These are phyloP conservation scores for Elsinoe ampelina DNA, from an alignment of 2,329 filamentous ascomycete genomes.

Conservation along the genomic window DNA sequence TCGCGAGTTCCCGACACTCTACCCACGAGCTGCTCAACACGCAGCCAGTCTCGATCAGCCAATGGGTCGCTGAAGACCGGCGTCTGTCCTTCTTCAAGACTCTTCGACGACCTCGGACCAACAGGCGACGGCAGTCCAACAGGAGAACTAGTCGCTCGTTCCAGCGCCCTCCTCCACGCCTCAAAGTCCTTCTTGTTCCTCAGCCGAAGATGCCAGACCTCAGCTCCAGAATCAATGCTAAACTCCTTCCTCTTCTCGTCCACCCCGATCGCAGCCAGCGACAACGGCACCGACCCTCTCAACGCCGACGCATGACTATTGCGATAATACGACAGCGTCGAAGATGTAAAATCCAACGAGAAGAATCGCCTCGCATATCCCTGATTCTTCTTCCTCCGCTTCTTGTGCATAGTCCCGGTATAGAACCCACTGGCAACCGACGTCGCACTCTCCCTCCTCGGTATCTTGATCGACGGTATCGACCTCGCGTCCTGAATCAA, in stretches of 20 bases:
- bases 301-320: slow-evolving; percentile 87
- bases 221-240: slow-evolving; percentile 90
- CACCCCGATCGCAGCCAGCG: slow-evolving; percentile 79
- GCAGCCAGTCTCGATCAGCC: slow-evolving; percentile 78
- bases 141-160: slow-evolving; percentile 60
- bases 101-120: neutral
- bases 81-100: slow-evolving; percentile 4
- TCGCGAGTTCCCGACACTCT: slow-evolving; percentile 81
- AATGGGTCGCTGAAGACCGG: slow-evolving; percentile 30
- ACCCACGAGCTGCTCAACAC: slow-evolving; percentile 76
- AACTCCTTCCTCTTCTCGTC: slow-evolving; percentile 86
- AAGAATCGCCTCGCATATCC: slow-evolving; percentile 91
- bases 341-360: slow-evolving; percentile 87
- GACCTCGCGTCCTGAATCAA: slow-evolving; percentile 31
- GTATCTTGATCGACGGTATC: slow-evolving; percentile 28
- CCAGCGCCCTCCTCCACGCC: slow-evolving; percentile 77
- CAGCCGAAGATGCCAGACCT: slow-evolving; percentile 90
- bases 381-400: slow-evolving; percentile 85
- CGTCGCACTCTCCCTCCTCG: slow-evolving; percentile 30
- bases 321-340: slow-evolving; percentile 92
- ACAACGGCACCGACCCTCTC: slow-evolving; percentile 83
- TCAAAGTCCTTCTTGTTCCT: slow-evolving; percentile 75
- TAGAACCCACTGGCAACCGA: slow-evolving; percentile 51
- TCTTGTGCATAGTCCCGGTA: slow-evolving; percentile 78
- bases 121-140: slow-evolving; percentile 17